phyloP scores from a whole-genome alignment of 1,284 basidiomycete species.

The Bothia castanella region DNA sequence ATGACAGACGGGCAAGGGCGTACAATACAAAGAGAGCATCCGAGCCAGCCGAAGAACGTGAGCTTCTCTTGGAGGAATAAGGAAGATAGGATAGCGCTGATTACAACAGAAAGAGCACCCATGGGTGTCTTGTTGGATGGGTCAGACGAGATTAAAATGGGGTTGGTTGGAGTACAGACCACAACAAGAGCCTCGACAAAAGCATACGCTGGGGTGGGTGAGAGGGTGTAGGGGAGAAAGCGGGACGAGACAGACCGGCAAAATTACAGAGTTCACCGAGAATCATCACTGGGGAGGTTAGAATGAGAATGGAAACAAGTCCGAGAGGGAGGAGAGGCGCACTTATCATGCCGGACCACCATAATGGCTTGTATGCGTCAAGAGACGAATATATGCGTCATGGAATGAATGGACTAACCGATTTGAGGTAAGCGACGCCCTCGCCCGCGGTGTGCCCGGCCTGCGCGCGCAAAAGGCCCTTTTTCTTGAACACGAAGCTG shows the following conservation, averaged over 20 bases:
- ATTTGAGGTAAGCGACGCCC: conserved; percentile 93
- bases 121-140: conserved; percentile 72
- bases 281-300: conserved; percentile 63
- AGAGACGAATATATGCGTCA: conserved; percentile 9
- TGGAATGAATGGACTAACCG: conserved; percentile 45
- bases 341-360: conserved; percentile 87
- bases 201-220: conserved; percentile 62
- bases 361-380: conserved; percentile 51
- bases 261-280: conserved; percentile 81
- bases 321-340: background rate
- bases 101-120: conserved; percentile 93
- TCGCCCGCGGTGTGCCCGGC: conserved; percentile 76
- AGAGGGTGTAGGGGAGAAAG: conserved; percentile 24
- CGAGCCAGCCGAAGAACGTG: conserved; percentile 90
- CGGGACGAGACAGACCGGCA: conserved; percentile 49
- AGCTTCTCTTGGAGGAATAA: conserved; percentile 92
- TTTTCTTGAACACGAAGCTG: conserved; percentile 97
- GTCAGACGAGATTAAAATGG: conserved; percentile 10
- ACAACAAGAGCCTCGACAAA: conserved; percentile 88
- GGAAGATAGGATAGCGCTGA: conserved; percentile 91
- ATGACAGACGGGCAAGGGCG: conserved; percentile 25
- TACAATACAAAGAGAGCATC: conserved; percentile 85
- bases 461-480: conserved; percentile 73
- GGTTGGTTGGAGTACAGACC: conserved; percentile 43
- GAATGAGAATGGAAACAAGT: conserved; percentile 3